A percentile compares a stretch with the other conserved stretches of the same genome.
Conservation (phyloP, 257 asterid species). For the Sherardia arvensis region DNA sequence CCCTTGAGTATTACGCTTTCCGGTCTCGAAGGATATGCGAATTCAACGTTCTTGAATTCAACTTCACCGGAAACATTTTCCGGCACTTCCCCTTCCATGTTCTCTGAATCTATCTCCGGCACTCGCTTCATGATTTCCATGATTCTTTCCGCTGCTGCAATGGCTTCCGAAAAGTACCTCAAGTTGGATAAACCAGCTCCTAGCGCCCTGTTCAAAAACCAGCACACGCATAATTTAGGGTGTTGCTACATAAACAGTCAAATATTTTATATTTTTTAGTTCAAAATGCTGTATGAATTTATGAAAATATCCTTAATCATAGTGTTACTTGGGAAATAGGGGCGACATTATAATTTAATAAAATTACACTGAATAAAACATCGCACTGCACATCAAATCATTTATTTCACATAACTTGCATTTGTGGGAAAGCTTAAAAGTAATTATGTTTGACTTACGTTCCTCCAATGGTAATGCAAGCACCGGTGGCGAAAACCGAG, state of each 20-base stretch:
- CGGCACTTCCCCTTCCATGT: constrained; percentile 46
- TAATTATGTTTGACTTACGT: neutral
- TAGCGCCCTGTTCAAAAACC: constrained; percentile 37
- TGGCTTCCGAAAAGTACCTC: constrained; percentile 69
- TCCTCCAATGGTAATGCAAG: neutral
- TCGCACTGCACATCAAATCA: no score
- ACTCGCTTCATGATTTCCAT: constrained; percentile 52
- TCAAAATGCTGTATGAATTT: no score
- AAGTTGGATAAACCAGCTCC: constrained; percentile 73
- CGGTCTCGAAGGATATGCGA: constrained; percentile 70
- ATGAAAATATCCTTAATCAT: no score
- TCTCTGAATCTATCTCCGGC: constrained; percentile 70
- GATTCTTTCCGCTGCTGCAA: constrained; percentile 66
- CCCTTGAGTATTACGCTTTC: constrained; percentile 54
- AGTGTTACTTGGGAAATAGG: no score
- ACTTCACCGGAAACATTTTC: constrained; percentile 54
- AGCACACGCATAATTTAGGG: neutral
- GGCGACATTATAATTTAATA: no score
- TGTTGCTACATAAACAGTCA: no score
- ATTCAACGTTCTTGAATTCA: constrained; percentile 47
- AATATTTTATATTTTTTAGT: no score
- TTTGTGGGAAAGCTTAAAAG: no score
- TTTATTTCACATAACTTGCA: no score
- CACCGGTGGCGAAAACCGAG: neutral
- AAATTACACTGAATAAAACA: no score